These are phyloP conservation scores for Exidia glandulosa DNA, from an alignment of 768 basidiomycete species.

Conservation along the genomic window DNA sequence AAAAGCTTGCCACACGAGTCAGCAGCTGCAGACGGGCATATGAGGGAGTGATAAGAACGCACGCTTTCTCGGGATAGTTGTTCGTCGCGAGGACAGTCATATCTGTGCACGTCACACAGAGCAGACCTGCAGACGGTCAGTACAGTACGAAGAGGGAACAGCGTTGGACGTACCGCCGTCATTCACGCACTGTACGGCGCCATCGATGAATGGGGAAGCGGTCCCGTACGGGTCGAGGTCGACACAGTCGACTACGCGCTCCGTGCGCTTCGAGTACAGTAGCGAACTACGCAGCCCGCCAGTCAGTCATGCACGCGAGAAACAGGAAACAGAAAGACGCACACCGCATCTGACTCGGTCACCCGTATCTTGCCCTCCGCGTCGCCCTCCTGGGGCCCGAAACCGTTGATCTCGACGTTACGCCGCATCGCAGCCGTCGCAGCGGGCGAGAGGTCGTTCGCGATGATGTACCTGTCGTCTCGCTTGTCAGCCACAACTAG, in stretches of 20 bases:
- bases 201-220: conserved; percentile 93
- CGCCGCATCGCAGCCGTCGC: conserved; percentile 79
- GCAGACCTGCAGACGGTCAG: conserved; percentile 43
- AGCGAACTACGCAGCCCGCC: conserved; percentile 41
- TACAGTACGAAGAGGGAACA: not conserved
- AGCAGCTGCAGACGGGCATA: not conserved
- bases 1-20: conserved; percentile 55
- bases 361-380: conserved; percentile 52
- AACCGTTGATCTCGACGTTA: conserved; percentile 74
- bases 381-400: conserved; percentile 27
- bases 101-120: conserved; percentile 96
- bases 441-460: conserved; percentile 80
- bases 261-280: conserved; percentile 82
- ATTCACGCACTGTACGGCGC: conserved; percentile 76
- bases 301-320: not conserved
- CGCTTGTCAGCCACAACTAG: not conserved
- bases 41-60: conserved; percentile 7
- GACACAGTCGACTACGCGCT: conserved; percentile 76
- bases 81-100: conserved; percentile 84
- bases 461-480: conserved; percentile 66
- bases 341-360: conserved; percentile 95
- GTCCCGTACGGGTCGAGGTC: conserved; percentile 98
- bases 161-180: conserved; percentile 70
- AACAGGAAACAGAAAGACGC: conserved; percentile 12
- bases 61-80: conserved; percentile 98